Conservation (phyloP, 345 rosid species). For the Citropsis articulata region DNA sequence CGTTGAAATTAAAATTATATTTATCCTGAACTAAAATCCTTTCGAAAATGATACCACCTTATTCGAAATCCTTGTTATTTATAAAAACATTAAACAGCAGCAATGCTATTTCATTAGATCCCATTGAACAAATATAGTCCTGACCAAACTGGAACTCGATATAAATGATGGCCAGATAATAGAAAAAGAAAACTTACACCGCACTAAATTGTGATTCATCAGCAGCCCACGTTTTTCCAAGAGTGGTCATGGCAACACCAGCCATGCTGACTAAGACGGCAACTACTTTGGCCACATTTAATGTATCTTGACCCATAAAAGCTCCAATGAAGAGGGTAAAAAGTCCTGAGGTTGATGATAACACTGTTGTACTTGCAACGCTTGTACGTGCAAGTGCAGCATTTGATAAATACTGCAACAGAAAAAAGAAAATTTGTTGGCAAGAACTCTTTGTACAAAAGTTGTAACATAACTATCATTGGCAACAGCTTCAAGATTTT, state of each 20-base stretch:
- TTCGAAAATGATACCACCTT: not conserved
- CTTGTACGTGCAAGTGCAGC: slow-evolving; percentile 98
- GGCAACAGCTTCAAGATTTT: not conserved
- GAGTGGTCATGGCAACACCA: slow-evolving; percentile 95
- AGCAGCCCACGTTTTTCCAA: slow-evolving; percentile 97
- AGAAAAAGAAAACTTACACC: slow-evolving; percentile 48
- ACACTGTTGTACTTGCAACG: slow-evolving; percentile 97
- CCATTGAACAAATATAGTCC: not conserved
- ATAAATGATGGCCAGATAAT: not conserved
- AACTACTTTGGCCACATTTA: slow-evolving; percentile 76
- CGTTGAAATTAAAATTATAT: not conserved
- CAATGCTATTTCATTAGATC: not conserved
- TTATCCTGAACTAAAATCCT: not conserved
- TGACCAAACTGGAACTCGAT: not conserved
- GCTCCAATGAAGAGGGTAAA: slow-evolving; percentile 97
- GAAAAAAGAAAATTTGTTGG: not conserved
- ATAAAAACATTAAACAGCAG: not conserved
- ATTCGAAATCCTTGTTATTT: not conserved
- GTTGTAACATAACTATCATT: not conserved
- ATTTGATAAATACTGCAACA: slow-evolving; percentile 84
- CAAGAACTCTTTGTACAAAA: slow-evolving; percentile 6
- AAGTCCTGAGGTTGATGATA: slow-evolving; percentile 97
- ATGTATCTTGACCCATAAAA: slow-evolving; percentile 81
- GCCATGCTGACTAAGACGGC: slow-evolving; percentile 95
- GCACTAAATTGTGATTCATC: slow-evolving; percentile 66